Evolutionary conservation across 2,329 filamentous ascomycete species (phyloP).

Genomic region (Fusarium dlaminii): DNA sequence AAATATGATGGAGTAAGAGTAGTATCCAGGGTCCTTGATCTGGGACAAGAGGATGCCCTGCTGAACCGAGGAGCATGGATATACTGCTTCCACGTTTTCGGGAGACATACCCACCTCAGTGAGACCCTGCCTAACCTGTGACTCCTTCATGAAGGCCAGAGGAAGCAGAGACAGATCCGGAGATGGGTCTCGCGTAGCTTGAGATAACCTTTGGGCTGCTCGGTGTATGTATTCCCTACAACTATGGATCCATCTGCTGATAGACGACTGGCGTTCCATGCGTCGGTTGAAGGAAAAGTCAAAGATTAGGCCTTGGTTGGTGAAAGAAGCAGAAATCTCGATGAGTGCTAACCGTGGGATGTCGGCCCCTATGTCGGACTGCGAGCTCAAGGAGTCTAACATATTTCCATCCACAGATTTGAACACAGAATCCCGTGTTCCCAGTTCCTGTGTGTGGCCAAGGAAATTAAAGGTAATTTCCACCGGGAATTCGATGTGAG

Average conservation of each 20-base stretch:
- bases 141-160: neutral
- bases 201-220: neutral
- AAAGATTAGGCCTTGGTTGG: neutral
- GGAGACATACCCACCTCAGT: neutral
- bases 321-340: conserved; percentile 25
- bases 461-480: conserved; percentile 38
- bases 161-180: conserved; percentile 18
- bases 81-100: conserved; percentile 16
- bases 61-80: conserved; percentile 37
- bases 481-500: neutral
- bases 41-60: conserved; percentile 37
- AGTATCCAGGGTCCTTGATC: conserved; percentile 22
- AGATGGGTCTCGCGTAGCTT: neutral
- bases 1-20: conserved; percentile 37
- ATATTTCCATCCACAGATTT: neutral
- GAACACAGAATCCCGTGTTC: conserved; percentile 6
- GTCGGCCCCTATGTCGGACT: conserved; percentile 13
- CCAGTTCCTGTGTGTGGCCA: conserved; percentile 9
- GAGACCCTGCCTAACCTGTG: neutral
- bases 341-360: conserved; percentile 29
- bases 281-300: conserved; percentile 17
- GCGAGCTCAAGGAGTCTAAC: conserved; percentile 2
- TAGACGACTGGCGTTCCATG: neutral
- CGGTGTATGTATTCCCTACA: neutral
- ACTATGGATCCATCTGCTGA: neutral